Base-by-base conservation (phyloP, 768 basidiomycete species). In the Collybia sordida region DNA sequence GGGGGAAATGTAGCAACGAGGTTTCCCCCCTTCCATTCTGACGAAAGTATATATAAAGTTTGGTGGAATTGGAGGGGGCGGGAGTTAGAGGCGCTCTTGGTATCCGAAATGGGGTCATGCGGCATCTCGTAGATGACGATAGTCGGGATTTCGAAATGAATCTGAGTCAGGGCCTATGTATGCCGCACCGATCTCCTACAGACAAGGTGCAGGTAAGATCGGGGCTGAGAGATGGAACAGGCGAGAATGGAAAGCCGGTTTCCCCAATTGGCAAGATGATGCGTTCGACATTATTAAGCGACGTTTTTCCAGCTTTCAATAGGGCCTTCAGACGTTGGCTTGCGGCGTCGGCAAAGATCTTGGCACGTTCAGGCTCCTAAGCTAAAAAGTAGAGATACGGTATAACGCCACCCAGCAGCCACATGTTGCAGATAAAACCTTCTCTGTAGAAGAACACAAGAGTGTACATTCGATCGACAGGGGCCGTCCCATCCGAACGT, bases 151-250 rank as follows among this genome's bases (percentile, higher is more conserved):
- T 49, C 48, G 40, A 38, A 49, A 49, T 49, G 40, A 23, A 35
- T 42, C 49, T 45, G 24, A 56, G 59, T 62, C 58, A 64, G 52
- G 58, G 45, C 27, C n/a, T n/a, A n/a, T 61, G 50, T 63, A 64
- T 66, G 64, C 59, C 59, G 58, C 57, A 31, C 47, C 60, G 62
- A 64, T 60, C 60, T 31, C 47, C 54, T 50, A 57, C 55, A 55
- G 58, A 61, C 58, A 48, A 49, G 41, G 50, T 37, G 51, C 56
- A 53, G 50, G 46, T 42, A 46, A 59, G 58, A 63, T 56, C 57
- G 47, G 37, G 46, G 42, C 52, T 55, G 23, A 17, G 18, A 49
- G 48, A 49, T 49, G 39, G 27, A 31, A 42, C 15, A 21, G 8
- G 24, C 39, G 22, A 9, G 31, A 39, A 34, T 34, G 38, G 48